A percentile compares a stretch with the other conserved stretches of the same genome.
Conservation (phyloP, 192 early-diverging fungal species). For the Coemansia sp. region DNA sequence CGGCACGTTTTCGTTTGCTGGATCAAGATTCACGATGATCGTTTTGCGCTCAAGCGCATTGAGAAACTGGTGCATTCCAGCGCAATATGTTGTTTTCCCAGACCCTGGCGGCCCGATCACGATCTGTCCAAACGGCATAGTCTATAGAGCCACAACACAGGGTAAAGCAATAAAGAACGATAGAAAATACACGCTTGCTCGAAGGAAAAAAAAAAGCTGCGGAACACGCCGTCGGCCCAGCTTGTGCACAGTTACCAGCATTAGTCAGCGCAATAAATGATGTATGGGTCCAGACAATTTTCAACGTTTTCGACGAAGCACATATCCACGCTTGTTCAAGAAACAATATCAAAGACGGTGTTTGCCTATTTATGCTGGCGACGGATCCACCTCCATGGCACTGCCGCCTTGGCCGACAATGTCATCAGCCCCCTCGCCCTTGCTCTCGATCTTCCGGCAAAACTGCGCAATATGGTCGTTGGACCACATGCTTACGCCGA, state of each 20-base stretch:
- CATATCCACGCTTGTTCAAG: not conserved
- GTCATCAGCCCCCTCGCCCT: not conserved
- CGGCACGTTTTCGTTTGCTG: slow-evolving; percentile 88
- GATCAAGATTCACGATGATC: slow-evolving; percentile 95
- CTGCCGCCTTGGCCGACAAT: not conserved
- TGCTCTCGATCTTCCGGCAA: not conserved
- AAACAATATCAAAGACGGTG: not conserved
- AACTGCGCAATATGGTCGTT: slow-evolving; percentile 66
- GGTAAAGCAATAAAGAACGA: not conserved
- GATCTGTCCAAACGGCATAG: slow-evolving; percentile 65
- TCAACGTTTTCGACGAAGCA: not conserved
- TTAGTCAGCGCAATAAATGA: not conserved
- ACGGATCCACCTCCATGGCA: slow-evolving; percentile 22
- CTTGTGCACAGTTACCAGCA: too few relatives aligned
- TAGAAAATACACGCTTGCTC: not conserved
- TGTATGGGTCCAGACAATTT: slow-evolving; percentile 9
- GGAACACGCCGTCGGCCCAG: not conserved
- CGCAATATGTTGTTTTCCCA: slow-evolving; percentile 96
- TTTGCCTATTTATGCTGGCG: not conserved
- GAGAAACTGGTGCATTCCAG: slow-evolving; percentile 85
- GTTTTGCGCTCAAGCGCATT: slow-evolving; percentile 75
- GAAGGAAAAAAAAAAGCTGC: not conserved
- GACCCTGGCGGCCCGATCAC: slow-evolving; percentile 94
- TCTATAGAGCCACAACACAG: not conserved
- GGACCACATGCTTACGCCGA: slow-evolving; percentile 87